phyloP scores from a whole-genome alignment of 2,329 filamentous ascomycete genomes.

The Lachnellula suecica region DNA sequence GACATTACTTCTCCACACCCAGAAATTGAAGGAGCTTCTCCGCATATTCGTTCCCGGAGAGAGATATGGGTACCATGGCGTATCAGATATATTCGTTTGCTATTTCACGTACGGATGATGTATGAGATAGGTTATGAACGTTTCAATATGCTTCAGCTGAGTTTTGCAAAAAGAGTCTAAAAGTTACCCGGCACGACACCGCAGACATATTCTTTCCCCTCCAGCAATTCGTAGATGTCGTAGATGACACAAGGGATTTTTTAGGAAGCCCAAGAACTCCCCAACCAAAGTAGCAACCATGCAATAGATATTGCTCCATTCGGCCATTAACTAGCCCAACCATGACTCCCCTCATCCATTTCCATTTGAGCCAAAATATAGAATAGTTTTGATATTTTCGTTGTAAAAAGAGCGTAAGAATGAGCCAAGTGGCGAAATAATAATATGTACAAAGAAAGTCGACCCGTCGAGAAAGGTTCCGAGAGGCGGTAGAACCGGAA shows the following conservation, averaged over 20 bases:
- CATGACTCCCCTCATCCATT: slow-evolving; percentile 19
- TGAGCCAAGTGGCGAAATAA: slow-evolving; percentile 17
- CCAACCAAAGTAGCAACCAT: not conserved
- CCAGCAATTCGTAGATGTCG: slow-evolving; percentile 15
- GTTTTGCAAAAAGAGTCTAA: slow-evolving; percentile 1
- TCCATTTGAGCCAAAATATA: slow-evolving; percentile 12
- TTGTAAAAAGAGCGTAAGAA: slow-evolving; percentile 30
- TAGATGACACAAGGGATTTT: slow-evolving; percentile 17
- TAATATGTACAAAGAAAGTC: slow-evolving; percentile 26
- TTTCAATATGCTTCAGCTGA: slow-evolving; percentile 1
- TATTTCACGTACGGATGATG: not conserved
- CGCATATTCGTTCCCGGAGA: slow-evolving; percentile 2
- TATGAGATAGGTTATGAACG: not conserved
- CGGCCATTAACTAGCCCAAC: slow-evolving; percentile 4
- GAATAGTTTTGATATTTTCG: slow-evolving; percentile 14
- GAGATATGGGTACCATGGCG: not conserved
- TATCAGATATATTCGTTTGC: not conserved
- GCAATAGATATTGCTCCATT: not conserved
- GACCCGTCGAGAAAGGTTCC: not conserved
- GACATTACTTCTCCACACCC: slow-evolving; percentile 1
- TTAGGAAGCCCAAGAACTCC: slow-evolving; percentile 7
- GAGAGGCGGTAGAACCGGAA: slow-evolving; percentile 6
- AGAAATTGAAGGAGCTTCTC: slow-evolving; percentile 6
- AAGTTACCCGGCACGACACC: not conserved
- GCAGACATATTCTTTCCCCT: not conserved